Percentiles rank a stretch among this genome's conserved stretches.
phyloP scores from a whole-genome alignment of 2,329 filamentous ascomycete species.

The Penicillium vulpinum region DNA sequence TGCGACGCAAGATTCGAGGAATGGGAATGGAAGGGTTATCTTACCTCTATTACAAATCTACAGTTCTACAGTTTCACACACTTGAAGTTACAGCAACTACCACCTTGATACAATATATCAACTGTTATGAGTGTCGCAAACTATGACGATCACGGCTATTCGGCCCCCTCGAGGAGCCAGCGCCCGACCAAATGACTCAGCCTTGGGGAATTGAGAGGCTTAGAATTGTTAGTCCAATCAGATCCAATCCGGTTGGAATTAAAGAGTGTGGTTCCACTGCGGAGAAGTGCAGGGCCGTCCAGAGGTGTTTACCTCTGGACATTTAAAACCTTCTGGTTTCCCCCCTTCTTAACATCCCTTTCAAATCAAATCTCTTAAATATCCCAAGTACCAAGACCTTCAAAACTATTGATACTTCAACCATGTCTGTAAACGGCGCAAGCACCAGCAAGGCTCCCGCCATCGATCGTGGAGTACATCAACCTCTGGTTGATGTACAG shows the following conservation, averaged over 20 bases:
- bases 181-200: not conserved
- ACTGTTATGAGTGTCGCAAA: no score
- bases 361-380: not conserved
- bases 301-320: not conserved
- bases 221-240: not conserved
- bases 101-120: not conserved
- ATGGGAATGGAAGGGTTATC: not conserved
- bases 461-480: constrained; percentile 24
- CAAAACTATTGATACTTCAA: constrained; percentile 4
- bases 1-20: not conserved
- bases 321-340: constrained; percentile 1
- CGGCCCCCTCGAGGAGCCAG: not conserved
- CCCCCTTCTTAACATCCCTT: not conserved
- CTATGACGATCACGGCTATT: not conserved
- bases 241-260: not conserved
- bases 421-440: constrained; percentile 32
- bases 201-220: not conserved
- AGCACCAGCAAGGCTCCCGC: constrained; percentile 39
- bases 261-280: not conserved
- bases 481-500: constrained; percentile 66
- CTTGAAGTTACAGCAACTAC: not conserved
- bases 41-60: no score
- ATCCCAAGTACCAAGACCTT: not conserved
- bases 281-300: not conserved
- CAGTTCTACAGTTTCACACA: no score